A percentile compares a stretch with the other conserved stretches of the same genome.
Evolutionary conservation across 805 yeast genomes (phyloP).

Genomic region (Zygosaccharomyces kombuchaensis): DNA sequence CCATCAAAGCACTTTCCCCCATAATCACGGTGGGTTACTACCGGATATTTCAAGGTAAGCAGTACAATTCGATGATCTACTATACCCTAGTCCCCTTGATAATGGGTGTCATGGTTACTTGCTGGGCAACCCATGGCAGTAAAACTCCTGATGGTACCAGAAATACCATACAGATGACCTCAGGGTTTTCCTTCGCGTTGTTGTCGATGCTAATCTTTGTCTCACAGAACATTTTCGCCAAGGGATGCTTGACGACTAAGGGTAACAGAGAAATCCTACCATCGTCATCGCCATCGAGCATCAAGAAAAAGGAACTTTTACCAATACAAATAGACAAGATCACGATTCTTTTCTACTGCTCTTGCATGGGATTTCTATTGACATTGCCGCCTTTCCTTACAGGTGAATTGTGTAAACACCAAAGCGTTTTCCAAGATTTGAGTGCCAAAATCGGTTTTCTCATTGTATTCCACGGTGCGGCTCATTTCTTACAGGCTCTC

Average conservation of each 20-base stretch:
- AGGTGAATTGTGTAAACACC: constrained; percentile 41
- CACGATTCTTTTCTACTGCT: constrained; percentile 67
- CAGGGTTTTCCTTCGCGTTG: constrained; percentile 39
- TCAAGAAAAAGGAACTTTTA: constrained; percentile 23
- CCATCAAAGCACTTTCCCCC: constrained; percentile 89
- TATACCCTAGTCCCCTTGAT: constrained; percentile 74
- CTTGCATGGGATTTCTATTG: constrained; percentile 59
- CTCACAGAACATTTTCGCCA: constrained; percentile 76
- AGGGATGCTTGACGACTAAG: constrained; percentile 56
- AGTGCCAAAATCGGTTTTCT: constrained; percentile 32
- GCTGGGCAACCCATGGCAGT: constrained; percentile 43
- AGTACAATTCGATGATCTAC: constrained; percentile 65
- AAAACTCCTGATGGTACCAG: constrained; percentile 8
- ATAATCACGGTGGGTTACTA: constrained; percentile 80
- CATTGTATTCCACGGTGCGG: constrained; percentile 56
- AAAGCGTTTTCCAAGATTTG: constrained; percentile 32
- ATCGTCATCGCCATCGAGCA: constrained; percentile 17
- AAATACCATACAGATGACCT: constrained; percentile 15
- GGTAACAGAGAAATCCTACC: constrained; percentile 27
- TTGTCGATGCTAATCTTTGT: constrained; percentile 58
- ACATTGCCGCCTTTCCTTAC: constrained; percentile 65
- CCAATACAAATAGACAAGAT: constrained; percentile 54
- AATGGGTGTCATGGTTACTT: constrained; percentile 78
- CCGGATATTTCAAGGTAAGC: constrained; percentile 52
- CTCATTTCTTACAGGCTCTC: constrained; percentile 70